phyloP scores from a whole-genome alignment of 371 early-diverging fungal genomes.

The Vairimorpha ceranae region DNA sequence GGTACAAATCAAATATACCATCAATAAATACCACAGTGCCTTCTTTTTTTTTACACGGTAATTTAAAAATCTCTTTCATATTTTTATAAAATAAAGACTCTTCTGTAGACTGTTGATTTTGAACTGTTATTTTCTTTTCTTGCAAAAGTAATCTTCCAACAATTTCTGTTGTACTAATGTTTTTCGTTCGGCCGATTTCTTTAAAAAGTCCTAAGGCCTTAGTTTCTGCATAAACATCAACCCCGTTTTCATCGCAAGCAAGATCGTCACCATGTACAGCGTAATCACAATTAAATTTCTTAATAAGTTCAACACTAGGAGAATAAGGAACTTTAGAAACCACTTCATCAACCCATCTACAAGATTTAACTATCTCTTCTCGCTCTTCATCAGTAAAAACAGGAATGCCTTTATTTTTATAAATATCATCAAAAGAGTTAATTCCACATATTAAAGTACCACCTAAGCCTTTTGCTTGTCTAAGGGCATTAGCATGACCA shows the following conservation, averaged over 20 bases:
- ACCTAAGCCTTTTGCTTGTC: constrained; percentile 82
- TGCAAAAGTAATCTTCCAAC: constrained; percentile 80
- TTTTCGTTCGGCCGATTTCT: constrained; percentile 82
- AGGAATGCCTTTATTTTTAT: constrained; percentile 81
- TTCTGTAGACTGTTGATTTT: neutral
- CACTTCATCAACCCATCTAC: constrained; percentile 88
- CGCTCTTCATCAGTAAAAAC: constrained; percentile 86
- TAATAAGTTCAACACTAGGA: constrained; percentile 72
- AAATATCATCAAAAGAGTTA: constrained; percentile 80
- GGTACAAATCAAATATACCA: constrained; percentile 88
- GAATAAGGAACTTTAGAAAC: constrained; percentile 82
- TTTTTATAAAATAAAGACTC: constrained; percentile 4
- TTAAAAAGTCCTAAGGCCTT: constrained; percentile 66
- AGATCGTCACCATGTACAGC: constrained; percentile 90
- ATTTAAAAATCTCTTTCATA: constrained; percentile 13
- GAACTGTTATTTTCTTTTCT: neutral
- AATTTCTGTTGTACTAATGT: constrained; percentile 82
- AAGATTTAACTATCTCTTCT: constrained; percentile 79
- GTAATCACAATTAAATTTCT: constrained; percentile 74
- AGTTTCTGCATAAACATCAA: constrained; percentile 81
- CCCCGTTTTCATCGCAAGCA: constrained; percentile 80
- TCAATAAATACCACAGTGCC: constrained; percentile 75
- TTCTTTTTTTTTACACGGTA: constrained; percentile 6
- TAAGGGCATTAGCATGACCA: constrained; percentile 85
- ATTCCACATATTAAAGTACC: constrained; percentile 74